phyloP scores from a whole-genome alignment of 768 basidiomycete species.

The Mycena vulgaris region DNA sequence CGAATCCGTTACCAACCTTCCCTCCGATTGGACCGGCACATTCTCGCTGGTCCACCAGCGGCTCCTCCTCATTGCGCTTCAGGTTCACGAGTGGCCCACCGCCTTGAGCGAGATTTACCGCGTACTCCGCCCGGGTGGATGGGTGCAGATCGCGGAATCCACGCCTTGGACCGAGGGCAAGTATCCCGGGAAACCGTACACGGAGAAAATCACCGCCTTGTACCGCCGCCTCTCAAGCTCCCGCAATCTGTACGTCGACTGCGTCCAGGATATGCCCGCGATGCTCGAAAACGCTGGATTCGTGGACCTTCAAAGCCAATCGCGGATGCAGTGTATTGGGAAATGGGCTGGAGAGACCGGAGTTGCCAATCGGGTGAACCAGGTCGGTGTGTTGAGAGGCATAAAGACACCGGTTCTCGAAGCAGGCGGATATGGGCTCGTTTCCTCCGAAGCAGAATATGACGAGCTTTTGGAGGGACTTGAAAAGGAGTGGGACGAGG shows the following conservation, averaged over 20 bases:
- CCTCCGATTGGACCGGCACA: no score
- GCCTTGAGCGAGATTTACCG: slow-evolving; percentile 34
- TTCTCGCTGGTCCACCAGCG: no score
- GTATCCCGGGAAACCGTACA: slow-evolving; percentile 24
- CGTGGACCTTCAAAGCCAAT: slow-evolving; percentile 28
- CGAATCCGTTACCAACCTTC: no score
- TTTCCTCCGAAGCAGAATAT: slow-evolving; percentile 30
- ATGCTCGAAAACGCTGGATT: slow-evolving; percentile 39
- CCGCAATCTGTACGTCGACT: slow-evolving; percentile 27
- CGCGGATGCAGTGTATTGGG: slow-evolving; percentile 32
- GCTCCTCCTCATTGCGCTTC: slow-evolving; percentile 32
- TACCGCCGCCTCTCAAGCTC: slow-evolving; percentile 18
- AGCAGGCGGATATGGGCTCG: slow-evolving; percentile 30
- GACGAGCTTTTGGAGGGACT: slow-evolving; percentile 32
- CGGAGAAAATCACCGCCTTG: slow-evolving; percentile 15
- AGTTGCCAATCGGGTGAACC: slow-evolving; percentile 2
- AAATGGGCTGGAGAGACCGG: slow-evolving; percentile 30
- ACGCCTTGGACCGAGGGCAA: slow-evolving; percentile 21
- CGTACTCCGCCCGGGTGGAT: slow-evolving; percentile 36
- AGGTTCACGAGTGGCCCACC: slow-evolving; percentile 21
- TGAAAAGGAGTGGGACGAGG: slow-evolving; percentile 37
- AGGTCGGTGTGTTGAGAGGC: slow-evolving; percentile 21
- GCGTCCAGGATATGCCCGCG: slow-evolving; percentile 23
- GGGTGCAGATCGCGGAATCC: slow-evolving; percentile 34
- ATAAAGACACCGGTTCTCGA: slow-evolving; percentile 30